Evolutionary conservation across 768 basidiomycete species (phyloP), one percentile per base, ranked within the genome.

Genomic region (Podaxis carcinomalis): DNA sequence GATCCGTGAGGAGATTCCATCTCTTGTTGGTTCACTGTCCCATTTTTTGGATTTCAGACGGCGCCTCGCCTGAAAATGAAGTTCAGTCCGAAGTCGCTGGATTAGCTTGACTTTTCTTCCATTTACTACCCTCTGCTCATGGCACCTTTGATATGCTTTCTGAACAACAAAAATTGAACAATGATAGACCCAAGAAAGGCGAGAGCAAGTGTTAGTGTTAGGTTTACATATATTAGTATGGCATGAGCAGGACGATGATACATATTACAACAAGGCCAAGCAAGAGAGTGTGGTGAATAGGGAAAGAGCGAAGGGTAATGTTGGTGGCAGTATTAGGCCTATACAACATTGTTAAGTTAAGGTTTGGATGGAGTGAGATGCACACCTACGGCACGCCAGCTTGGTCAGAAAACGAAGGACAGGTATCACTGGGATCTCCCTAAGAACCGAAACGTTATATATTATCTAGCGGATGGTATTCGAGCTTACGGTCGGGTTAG

Each of bases 401-500:
- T 52, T 78, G 69, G 65, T 88, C 88, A 42, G 89, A 91, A 69
- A 81, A 91, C 0, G 89, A 90, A 27, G 86, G 80, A 68, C 90
- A 92, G 39, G 83, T 81, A 55, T 80, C 73, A 63, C 77, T 83
- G 25, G 67, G 63, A 65, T 74, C 77, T 47, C 74, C 74, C 80
- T 83, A 23, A 9, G 27, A 6, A 21, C 19, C 4, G 6, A 14
- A 16, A n/a, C 5, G 27, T 47, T 2, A 39, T 49, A 44, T 11
- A 55, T 50, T 47, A 25, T 21, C 39, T 13, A 49, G 35, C 27
- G 28, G 10, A 32, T 11, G n/a, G 19, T n/a, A 5, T 49, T 42
- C 16, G 49, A 44, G 72, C 77, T 62, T 61, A 88, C 88, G 28
- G 77, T 80, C 14, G 89, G 87, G 64, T 92, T 72, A 5, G 80